Base-by-base conservation (phyloP, 371 early-diverging fungal species). In the Saksenaea oblongispora region DNA sequence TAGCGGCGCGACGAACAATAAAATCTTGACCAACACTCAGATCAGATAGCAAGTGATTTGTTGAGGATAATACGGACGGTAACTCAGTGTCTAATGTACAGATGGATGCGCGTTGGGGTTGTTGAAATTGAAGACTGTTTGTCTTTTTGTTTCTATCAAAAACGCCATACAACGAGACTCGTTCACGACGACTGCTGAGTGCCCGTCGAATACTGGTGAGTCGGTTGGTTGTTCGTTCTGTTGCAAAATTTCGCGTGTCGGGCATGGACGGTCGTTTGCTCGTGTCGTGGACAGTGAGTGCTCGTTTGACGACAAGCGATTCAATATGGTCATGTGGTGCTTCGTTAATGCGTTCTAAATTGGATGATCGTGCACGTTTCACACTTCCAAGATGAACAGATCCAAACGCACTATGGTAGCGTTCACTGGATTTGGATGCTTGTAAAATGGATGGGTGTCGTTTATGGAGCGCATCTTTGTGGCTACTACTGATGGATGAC, bases 11-110 rank as follows among this genome's bases (percentile, higher is more conserved):
- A 56, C 85, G 84, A 37, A 92, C 88, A 51, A 87, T 85, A 61
- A 93, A 82, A 42, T 84, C 78, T 64, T 91, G 90, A 11, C 91
- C 71, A 1, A 84, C 88, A 28, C 85, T 84, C 34, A 94, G 77
- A 61, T 95, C 95, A 41, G 36, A 24, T 8, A 47, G 24, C 7
- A 28, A 55, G 24, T 11, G 34, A 1, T 24, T 44, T 41, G 31
- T 31, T 7, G 26, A 15, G 10, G 15, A 24, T 17, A 56, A 55
- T 26, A 37, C 13, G 41, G 37, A 13, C 31, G 56, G 34, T 35
- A 15, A 34, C 15, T 62, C 55, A 3, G 54, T 55, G 28, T 62
- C 55, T 13, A 37, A 39, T 17, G 55, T 41, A 27, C 44, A 62
- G 22, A 62, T 37, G 22, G 63, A 62, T 15, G 63, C 63, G n/a